Evolutionary conservation across 768 basidiomycete species (phyloP), one percentile per base, ranked within the genome.

Genomic region (Serendipita sp.): DNA sequence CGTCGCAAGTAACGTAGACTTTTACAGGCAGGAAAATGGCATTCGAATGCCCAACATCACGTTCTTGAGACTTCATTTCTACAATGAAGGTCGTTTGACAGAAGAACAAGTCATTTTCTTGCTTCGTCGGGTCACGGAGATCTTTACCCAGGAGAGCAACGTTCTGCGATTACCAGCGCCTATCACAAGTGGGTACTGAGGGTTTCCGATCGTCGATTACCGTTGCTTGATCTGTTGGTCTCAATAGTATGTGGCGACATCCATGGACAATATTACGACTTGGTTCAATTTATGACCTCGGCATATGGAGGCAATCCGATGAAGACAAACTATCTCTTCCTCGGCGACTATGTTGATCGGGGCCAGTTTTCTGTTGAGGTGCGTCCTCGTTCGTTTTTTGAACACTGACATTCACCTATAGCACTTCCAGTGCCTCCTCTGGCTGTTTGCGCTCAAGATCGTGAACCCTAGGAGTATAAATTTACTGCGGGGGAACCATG

Each of bases 321-420:
- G 22, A 86, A 95, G 38, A 96, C 85, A 64, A 78, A 83, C 20
- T 98, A 97, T 76, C 76, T 96, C 45, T 97, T 97, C 74, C 77
- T 98, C 24, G 95, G 95, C 33, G 95, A 98, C 72, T 98, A 98
- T 72, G 94, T 98, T 42, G 95, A 98, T 74, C 83, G 95, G 45
- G 95, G 95, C 28, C 87, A 89, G 75, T 98, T 97, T 70, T 82
- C 82, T n/a, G 82, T 86, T 64, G 85, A 86, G 74, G 83, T 83
- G 30, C n/a, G 66, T 77, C 51, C 24, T 28, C n/a, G 42, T 58
- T 7, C 2, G 42, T 17, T 1, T 62, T 31, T 62, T 43, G 38
- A 20, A 1, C 24, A 61, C 34, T 61, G 28, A 38, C 51, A 51
- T 17, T 33, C 33, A 22, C 42, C 50, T 44, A 60, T 14, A 38